Evolutionary conservation across 2,329 filamentous ascomycete genomes (phyloP).

Genomic region (Pseudofabraea citricarpa): DNA sequence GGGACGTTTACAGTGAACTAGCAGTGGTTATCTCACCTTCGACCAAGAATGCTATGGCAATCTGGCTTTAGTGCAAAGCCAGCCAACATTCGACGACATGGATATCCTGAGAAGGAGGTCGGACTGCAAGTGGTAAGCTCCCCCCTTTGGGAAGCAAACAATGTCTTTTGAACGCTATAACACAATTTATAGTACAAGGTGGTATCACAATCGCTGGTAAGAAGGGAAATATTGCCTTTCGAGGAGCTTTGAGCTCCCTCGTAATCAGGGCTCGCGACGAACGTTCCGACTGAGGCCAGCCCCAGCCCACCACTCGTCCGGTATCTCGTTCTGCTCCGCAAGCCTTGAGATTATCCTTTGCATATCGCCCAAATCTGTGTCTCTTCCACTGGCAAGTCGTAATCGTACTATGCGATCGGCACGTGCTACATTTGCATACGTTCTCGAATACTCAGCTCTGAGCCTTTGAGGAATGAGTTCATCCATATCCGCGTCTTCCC

Average conservation of each 20-base stretch:
- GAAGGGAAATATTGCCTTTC: background rate
- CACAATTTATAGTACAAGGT: slow-evolving; percentile 16
- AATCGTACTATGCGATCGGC: slow-evolving; percentile 28
- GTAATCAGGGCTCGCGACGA: slow-evolving; percentile 31
- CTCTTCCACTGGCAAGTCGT: slow-evolving; percentile 26
- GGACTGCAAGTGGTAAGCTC: too few species aligned
- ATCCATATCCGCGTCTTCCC: slow-evolving; percentile 27
- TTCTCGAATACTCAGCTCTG: slow-evolving; percentile 1
- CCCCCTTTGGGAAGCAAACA: too few species aligned
- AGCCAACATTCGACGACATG: too few species aligned
- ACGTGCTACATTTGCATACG: slow-evolving; percentile 14
- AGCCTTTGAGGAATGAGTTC: slow-evolving; percentile 8
- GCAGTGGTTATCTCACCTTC: too few species aligned
- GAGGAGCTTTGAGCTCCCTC: slow-evolving; percentile 6
- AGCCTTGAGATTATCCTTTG: slow-evolving; percentile 68
- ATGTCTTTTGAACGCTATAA: slow-evolving; percentile 1
- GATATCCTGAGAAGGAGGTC: too few species aligned
- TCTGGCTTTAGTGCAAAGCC: too few species aligned
- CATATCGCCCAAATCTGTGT: slow-evolving; percentile 53
- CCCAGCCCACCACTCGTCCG: slow-evolving; percentile 77
- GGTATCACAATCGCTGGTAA: slow-evolving; percentile 15
- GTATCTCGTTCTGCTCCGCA: slow-evolving; percentile 67
- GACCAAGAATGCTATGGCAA: too few species aligned
- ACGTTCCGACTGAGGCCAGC: slow-evolving; percentile 61
- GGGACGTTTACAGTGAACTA: background rate